Base-by-base conservation (phyloP, 176 grass and related monocot genomes). In the Eragrostis curvula region DNA sequence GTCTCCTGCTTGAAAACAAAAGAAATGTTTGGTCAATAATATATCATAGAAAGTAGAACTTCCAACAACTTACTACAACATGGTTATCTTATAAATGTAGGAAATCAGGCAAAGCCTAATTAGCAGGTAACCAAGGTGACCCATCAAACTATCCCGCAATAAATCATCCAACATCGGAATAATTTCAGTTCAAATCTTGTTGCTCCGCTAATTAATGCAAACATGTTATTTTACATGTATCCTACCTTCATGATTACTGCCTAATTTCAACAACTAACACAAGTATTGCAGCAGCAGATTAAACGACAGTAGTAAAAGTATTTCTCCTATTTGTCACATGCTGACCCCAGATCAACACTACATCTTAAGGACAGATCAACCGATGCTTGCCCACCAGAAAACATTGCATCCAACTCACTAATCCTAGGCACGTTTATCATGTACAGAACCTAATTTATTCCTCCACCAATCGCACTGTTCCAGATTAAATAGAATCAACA, bases 1-100 rank as follows among this genome's bases (percentile, higher is more conserved):
- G 87, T 74, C 40, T 94, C 89, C 0, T 74, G 81, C 84, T 90
- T 64, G 12, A 82, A 47, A 76, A 23, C 71, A 52, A 43, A 53
- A 5, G 56, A 80, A 66, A 66, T 15, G 7, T 40, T 43, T 27
- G 17, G 57, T 70, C 17, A 62, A 25, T 70, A 16, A 43, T 39
- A 59, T 72, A 45, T 70, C 27, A 64, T 15, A 46, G n/a, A 41
- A 67, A 36, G 43, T 49, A 87, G 49, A 64, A 74, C 30, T 60
- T 21, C 62, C 41, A 30, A 30, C 15, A 11, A 25, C 1, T 32
- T 36, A 47, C 3, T 6, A 75, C 7, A 21, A 28, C 36, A 68
- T 28, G 42, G n/a, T 13, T 16, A n/a, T n/a, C n/a, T n/a, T n/a
- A n/a, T n/a, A n/a, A n/a, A n/a, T n/a, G 6, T 82, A 74, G 51